A percentile compares a stretch with the other conserved stretches of the same genome.
phyloP scores from a whole-genome alignment of 1,139 yeast genomes.

The Pichia sp. region DNA sequence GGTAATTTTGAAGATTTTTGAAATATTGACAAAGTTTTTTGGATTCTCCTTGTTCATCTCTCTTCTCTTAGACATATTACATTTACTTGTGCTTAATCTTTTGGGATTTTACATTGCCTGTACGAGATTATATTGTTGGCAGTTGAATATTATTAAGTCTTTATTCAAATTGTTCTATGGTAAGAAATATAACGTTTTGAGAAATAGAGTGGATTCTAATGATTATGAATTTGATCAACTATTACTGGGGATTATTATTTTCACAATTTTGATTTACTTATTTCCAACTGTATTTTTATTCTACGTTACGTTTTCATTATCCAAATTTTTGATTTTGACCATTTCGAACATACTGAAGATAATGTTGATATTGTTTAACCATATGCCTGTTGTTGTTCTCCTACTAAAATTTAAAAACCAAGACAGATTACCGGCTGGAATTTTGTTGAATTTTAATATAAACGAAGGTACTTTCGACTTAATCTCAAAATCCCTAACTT shows the following conservation, averaged over 20 bases:
- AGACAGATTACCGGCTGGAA: constrained; percentile 85
- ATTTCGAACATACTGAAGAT: constrained; percentile 51
- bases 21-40: constrained; percentile 36
- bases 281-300: constrained; percentile 86
- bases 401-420: constrained; percentile 75
- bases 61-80: constrained; percentile 53
- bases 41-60: constrained; percentile 70
- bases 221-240: constrained; percentile 80
- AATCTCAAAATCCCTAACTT: constrained; percentile 17
- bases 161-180: constrained; percentile 85
- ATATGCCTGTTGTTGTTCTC: constrained; percentile 79
- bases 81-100: constrained; percentile 62
- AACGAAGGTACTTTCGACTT: constrained; percentile 10
- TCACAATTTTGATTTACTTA: constrained; percentile 69
- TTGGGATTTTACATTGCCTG: constrained; percentile 72
- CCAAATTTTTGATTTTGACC: constrained; percentile 45
- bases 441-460: constrained; percentile 33
- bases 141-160: constrained; percentile 58
- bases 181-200: constrained; percentile 72
- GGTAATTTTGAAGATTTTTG: constrained; percentile 27
- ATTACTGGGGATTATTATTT: constrained; percentile 78
- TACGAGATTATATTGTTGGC: constrained; percentile 73
- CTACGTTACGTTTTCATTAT: constrained; percentile 62
- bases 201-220: constrained; percentile 82
- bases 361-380: constrained; percentile 58